These are phyloP conservation scores for Ustilaginoidea virens DNA, from an alignment of 2,329 filamentous ascomycete species.

Conservation along the genomic window DNA sequence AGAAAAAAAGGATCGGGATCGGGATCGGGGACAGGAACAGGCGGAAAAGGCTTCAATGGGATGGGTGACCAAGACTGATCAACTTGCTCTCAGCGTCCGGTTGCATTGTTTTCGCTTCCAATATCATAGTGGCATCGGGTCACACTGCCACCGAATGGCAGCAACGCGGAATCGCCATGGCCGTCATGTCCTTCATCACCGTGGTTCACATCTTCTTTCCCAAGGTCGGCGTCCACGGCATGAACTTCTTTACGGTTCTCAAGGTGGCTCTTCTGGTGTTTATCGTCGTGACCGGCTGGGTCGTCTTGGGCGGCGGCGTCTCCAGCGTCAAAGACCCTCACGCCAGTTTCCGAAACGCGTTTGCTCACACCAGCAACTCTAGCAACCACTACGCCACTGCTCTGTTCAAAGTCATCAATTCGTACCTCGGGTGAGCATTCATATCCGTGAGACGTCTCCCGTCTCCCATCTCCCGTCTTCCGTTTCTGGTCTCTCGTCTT, in stretches of 20 bases:
- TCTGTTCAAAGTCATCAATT: constrained; percentile 42
- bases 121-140: constrained; percentile 37
- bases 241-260: constrained; percentile 44
- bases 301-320: constrained; percentile 32
- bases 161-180: constrained; percentile 39
- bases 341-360: constrained; percentile 40
- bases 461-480: not conserved
- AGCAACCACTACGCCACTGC: constrained; percentile 40
- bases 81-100: constrained; percentile 12
- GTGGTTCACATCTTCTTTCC: constrained; percentile 35
- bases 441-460: not conserved
- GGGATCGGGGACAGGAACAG: not conserved
- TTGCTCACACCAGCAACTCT: constrained; percentile 11
- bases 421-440: constrained; percentile 37
- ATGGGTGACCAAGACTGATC: too few relatives aligned
- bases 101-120: constrained; percentile 38
- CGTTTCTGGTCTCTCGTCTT: not conserved
- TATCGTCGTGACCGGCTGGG: constrained; percentile 45
- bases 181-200: constrained; percentile 38
- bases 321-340: constrained; percentile 31
- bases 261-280: constrained; percentile 44
- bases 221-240: constrained; percentile 41
- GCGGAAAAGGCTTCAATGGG: too few relatives aligned
- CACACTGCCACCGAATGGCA: constrained; percentile 34
- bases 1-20: too few relatives aligned